These are phyloP conservation scores for Plantago ovata DNA, from an alignment of 257 asterid genomes.

Conservation along the genomic window DNA sequence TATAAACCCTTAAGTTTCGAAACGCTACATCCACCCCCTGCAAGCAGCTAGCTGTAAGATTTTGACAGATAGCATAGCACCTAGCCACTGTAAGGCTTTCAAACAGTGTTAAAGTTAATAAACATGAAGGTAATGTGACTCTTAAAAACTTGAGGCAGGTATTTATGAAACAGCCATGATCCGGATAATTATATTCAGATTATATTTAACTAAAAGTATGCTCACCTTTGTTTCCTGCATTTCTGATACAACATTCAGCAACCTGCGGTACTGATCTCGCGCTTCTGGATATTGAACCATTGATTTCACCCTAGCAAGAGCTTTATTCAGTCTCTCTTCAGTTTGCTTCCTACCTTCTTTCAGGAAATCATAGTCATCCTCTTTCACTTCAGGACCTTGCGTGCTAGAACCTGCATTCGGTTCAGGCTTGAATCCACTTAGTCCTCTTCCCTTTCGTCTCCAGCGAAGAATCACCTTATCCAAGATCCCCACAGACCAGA, in stretches of 20 bases:
- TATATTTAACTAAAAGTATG: too few species aligned
- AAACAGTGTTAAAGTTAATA: too few species aligned
- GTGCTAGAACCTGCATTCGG: slow-evolving; percentile 44
- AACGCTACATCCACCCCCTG: too few species aligned
- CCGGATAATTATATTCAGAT: too few species aligned
- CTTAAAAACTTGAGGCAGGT: too few species aligned
- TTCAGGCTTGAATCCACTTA: slow-evolving; percentile 73
- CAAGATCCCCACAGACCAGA: slow-evolving; percentile 89
- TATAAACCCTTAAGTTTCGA: too few species aligned
- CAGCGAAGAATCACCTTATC: slow-evolving; percentile 83
- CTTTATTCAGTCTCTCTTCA: slow-evolving; percentile 73
- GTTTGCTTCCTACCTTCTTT: slow-evolving; percentile 89
- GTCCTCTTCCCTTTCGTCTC: slow-evolving; percentile 88
- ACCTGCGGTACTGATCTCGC: slow-evolving; percentile 83
- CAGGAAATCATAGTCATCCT: slow-evolving; percentile 79
- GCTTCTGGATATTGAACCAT: slow-evolving; percentile 96
- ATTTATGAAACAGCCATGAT: too few species aligned
- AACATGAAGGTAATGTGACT: too few species aligned
- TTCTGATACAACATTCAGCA: slow-evolving; percentile 85
- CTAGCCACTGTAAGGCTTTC: too few species aligned
- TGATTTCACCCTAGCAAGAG: slow-evolving; percentile 84
- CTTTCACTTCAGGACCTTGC: slow-evolving; percentile 39
- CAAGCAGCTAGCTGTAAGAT: too few species aligned
- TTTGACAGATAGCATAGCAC: too few species aligned
- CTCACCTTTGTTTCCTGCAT: slow-evolving; percentile 73